phyloP scores from a whole-genome alignment of 2,329 filamentous ascomycete genomes.

The Cryphonectria nitschkei region DNA sequence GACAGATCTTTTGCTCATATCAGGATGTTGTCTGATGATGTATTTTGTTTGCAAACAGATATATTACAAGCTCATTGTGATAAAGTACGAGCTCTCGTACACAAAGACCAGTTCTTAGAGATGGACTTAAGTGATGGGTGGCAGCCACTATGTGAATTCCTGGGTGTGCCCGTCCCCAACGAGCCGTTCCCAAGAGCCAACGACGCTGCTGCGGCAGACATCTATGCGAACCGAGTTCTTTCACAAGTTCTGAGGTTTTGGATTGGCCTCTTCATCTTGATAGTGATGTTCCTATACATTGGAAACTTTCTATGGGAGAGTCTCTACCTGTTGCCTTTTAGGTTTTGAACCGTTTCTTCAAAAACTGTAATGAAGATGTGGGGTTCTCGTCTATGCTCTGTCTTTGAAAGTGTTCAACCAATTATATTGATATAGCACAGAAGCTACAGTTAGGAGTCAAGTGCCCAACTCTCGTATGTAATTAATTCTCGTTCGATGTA shows the following conservation, averaged over 20 bases:
- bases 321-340: no score
- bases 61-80: constrained; percentile 19
- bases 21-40: constrained; percentile 32
- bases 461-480: no score
- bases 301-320: neutral
- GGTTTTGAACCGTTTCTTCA: no score
- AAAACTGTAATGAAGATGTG: no score
- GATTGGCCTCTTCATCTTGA: constrained; percentile 29
- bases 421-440: no score
- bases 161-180: constrained; percentile 6
- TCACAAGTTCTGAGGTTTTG: constrained; percentile 29
- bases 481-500: no score
- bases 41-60: constrained; percentile 13
- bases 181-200: constrained; percentile 15
- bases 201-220: constrained; percentile 31
- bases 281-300: constrained; percentile 10
- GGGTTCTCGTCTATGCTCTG: no score
- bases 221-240: constrained; percentile 30
- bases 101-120: constrained; percentile 13
- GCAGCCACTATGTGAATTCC: constrained; percentile 14
- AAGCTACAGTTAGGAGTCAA: no score
- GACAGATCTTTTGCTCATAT: no score
- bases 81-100: constrained; percentile 14
- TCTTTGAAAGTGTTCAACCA: no score
- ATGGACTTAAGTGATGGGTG: constrained; percentile 19